Evolutionary conservation across 2,329 filamentous ascomycete genomes (phyloP).

Genomic region (Aspergillus carbonarius): DNA sequence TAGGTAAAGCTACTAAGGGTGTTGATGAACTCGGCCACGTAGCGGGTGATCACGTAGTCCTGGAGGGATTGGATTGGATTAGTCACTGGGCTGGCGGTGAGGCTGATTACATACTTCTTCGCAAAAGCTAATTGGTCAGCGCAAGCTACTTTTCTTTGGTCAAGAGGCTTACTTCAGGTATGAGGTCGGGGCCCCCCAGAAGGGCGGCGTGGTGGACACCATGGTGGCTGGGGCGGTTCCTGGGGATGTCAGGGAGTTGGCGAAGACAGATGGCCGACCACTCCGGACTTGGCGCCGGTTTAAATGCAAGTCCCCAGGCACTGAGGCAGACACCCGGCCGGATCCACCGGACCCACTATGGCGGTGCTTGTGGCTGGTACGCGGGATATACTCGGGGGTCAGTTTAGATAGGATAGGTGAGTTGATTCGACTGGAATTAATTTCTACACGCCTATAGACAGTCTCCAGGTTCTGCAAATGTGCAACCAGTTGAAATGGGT

Average conservation of each 20-base stretch:
- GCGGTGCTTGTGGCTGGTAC: too few relatives aligned
- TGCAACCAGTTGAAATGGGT: neutral
- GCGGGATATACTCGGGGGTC: too few relatives aligned
- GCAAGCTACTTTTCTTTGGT: too few relatives aligned
- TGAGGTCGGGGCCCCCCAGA: slow-evolving; percentile 31
- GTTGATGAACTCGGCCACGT: slow-evolving; percentile 49
- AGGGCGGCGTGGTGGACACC: slow-evolving; percentile 14
- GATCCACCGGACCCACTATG: neutral
- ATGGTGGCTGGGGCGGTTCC: neutral
- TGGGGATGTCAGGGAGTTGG: neutral
- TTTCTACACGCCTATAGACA: too few relatives aligned
- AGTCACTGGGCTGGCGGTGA: neutral
- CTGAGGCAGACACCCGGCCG: too few relatives aligned
- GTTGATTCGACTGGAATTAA: too few relatives aligned
- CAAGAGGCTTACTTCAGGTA: slow-evolving; percentile 28
- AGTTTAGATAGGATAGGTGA: too few relatives aligned
- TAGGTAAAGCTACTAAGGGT: slow-evolving; percentile 45
- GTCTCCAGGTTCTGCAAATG: too few relatives aligned
- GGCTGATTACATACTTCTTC: slow-evolving; percentile 25
- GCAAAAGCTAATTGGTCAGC: slow-evolving; percentile 27
- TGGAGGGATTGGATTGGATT: slow-evolving; percentile 10
- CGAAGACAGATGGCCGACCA: neutral
- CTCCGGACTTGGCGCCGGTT: neutral
- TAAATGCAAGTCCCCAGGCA: too few relatives aligned
- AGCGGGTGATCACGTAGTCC: slow-evolving; percentile 45